Evolutionary conservation across 805 yeast species (phyloP).

Genomic region (Metschnikowia rubicola): DNA sequence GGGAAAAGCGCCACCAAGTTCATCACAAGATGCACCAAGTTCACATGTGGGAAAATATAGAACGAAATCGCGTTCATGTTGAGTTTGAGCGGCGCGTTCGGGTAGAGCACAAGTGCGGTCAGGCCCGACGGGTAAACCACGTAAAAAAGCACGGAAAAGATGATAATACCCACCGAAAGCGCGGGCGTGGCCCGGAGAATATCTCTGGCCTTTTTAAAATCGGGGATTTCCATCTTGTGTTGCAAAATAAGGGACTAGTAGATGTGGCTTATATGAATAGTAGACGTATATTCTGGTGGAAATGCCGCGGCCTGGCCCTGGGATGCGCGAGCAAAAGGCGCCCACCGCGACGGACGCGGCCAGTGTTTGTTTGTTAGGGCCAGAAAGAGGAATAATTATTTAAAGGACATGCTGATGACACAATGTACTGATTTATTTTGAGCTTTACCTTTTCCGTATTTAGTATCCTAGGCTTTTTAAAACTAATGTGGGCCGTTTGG

Average conservation of each 20-base stretch:
- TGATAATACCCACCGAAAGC: constrained; percentile 55
- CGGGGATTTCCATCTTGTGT: neutral
- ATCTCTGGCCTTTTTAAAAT: neutral
- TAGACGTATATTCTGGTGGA: neutral
- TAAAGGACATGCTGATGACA: no score
- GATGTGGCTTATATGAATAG: neutral
- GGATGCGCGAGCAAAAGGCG: no score
- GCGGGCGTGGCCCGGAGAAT: constrained; percentile 43
- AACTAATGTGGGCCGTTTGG: no score
- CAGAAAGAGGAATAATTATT: no score
- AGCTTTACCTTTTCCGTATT: no score
- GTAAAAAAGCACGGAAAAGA: constrained; percentile 50
- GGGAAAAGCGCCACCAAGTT: constrained; percentile 57
- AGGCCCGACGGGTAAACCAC: constrained; percentile 24
- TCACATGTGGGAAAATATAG: constrained; percentile 69
- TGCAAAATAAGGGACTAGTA: neutral
- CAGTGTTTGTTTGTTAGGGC: no score
- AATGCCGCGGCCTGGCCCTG: neutral
- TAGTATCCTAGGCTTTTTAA: no score
- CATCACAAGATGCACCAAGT: constrained; percentile 55
- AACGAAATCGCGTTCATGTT: constrained; percentile 56
- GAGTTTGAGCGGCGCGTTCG: constrained; percentile 48
- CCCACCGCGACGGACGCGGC: no score
- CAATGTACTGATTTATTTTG: no score
- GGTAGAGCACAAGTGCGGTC: constrained; percentile 23